Percentiles rank a stretch among this genome's conserved stretches.
Evolutionary conservation across 2,329 filamentous ascomycete species (phyloP).

Genomic region (Cytospora mali): DNA sequence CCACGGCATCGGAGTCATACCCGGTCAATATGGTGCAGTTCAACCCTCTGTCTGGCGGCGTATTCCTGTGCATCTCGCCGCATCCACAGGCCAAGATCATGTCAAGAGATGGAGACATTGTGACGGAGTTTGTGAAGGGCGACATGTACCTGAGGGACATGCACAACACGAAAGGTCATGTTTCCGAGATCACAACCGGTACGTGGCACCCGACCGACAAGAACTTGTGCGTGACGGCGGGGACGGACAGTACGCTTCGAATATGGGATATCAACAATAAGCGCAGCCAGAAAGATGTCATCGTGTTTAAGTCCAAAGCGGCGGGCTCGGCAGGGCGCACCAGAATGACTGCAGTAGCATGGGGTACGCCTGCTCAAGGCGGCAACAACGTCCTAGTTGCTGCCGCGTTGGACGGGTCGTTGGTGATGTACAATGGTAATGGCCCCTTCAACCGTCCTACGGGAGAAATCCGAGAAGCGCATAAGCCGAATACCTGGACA

Average conservation of each 20-base stretch:
- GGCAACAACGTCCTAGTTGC: constrained; percentile 77
- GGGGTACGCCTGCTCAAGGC: constrained; percentile 78
- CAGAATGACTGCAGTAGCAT: constrained; percentile 90
- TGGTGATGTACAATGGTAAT: constrained; percentile 90
- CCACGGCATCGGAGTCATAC: constrained; percentile 77
- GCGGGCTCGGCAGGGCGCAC: constrained; percentile 86
- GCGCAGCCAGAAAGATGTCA: constrained; percentile 85
- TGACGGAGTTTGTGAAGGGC: constrained; percentile 91
- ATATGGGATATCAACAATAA: constrained; percentile 98
- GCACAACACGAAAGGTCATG: constrained; percentile 96
- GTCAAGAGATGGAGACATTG: constrained; percentile 81
- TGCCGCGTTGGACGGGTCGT: constrained; percentile 82
- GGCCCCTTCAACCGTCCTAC: constrained; percentile 82
- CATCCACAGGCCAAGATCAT: constrained; percentile 89
- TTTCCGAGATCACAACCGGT: constrained; percentile 86
- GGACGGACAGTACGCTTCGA: constrained; percentile 90
- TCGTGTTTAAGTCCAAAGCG: constrained; percentile 94
- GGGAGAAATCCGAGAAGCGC: constrained; percentile 82
- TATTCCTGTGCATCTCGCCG: constrained; percentile 84
- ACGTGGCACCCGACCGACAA: constrained; percentile 88
- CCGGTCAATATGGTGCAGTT: constrained; percentile 86
- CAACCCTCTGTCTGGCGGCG: constrained; percentile 76
- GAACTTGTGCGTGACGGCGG: constrained; percentile 85
- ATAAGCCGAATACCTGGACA: constrained; percentile 84
- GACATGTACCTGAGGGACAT: constrained; percentile 98